Evolutionary conservation across 176 grass and related monocot genomes (phyloP), one percentile per base, ranked within the genome.

Genomic region (Triticum urartu): DNA sequence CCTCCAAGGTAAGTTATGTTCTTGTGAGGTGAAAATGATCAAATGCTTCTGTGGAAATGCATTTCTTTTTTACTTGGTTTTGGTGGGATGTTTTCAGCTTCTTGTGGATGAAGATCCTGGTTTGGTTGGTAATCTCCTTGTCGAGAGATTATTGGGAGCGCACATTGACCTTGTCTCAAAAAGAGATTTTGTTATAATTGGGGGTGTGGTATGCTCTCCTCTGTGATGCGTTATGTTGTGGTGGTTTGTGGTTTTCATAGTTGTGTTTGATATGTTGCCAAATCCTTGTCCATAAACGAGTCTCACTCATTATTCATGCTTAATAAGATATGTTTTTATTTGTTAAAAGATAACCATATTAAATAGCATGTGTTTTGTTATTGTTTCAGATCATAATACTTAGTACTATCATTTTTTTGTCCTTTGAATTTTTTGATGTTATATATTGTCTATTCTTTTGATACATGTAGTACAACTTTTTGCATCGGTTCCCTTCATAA

Each of bases 131-230:
- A 98, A 98, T 98, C 92, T 95, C 50, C 92, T 98, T 39, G 94
- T 98, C 0, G 94, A 98, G 59, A 90, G 94, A 88, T 79, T 98
- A 87, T 85, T 95, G 17, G 94, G 94, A 54, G 94, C 97, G n/a
- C 94, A 96, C 12, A 88, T 98, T 82, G 97, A 98, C 89, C 92
- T 98, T 82, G 94, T 98, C 15, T 91, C 97, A 0, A 94, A 94
- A 89, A 92, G 95, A 77, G 94, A 95, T 52, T 98, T 95, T 83
- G 90, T 86, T 58, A 93, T 92, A 81, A 91, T 98, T 68, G 97
- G 97, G 60, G 91, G 94, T 28, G 80, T 87, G 97, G 97, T 98
- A 94, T 62, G 50, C 5, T 85, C 62, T 63, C 72, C 42, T 25
- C n/a, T 11, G 38, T 84, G 36, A 58, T 62, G 26, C 62, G 9